Evolutionary conservation across 2,329 filamentous ascomycete species (phyloP).

Genomic region (Sporothrix pallida): DNA sequence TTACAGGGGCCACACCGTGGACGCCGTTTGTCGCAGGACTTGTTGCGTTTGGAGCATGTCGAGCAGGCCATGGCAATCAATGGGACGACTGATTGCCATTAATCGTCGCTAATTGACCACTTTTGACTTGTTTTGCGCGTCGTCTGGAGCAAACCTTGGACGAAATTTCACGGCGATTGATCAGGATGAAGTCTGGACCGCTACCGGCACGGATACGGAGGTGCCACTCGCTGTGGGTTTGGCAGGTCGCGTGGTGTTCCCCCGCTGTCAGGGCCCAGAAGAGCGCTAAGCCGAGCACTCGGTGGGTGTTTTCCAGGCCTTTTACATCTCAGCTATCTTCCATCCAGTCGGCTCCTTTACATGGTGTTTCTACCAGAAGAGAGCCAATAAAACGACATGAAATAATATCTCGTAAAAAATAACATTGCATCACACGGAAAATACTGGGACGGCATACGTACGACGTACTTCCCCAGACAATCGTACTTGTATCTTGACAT

Average conservation of each 20-base stretch:
- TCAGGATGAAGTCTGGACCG: neutral
- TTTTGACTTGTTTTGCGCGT: neutral
- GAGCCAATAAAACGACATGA: too few species aligned
- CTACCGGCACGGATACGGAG: neutral
- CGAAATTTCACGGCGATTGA: too few species aligned
- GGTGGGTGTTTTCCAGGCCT: neutral
- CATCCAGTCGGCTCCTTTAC: too few species aligned
- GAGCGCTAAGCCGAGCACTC: neutral
- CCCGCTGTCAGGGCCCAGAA: neutral
- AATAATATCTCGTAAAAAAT: too few species aligned
- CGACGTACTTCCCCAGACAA: too few species aligned
- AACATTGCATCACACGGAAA: too few species aligned
- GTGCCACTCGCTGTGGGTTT: neutral
- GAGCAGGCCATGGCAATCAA: slow-evolving; percentile 7
- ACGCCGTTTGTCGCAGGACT: slow-evolving; percentile 13
- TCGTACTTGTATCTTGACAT: too few species aligned
- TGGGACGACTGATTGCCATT: neutral
- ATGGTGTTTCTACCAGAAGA: too few species aligned
- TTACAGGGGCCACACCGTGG: slow-evolving; percentile 14
- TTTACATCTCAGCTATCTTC: neutral
- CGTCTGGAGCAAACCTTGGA: neutral
- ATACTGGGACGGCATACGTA: too few species aligned
- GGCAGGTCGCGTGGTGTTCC: neutral
- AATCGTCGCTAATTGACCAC: neutral
- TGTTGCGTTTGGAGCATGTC: slow-evolving; percentile 6